A percentile compares a stretch with the other conserved stretches of the same genome.
phyloP scores from a whole-genome alignment of 805 yeast genomes.

The Monosporozyma servazzii region DNA sequence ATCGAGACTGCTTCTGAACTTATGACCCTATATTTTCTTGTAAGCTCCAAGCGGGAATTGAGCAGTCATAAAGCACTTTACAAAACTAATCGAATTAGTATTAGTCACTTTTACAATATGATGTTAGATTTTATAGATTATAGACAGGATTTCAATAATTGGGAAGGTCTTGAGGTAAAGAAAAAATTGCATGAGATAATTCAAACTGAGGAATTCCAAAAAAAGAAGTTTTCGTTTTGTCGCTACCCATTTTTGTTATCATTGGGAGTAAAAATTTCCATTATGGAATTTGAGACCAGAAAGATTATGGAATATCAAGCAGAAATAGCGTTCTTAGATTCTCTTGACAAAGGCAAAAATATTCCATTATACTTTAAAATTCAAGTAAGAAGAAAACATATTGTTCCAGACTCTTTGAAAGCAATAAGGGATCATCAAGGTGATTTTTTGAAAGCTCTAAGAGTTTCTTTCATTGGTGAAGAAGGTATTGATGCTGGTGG shows the following conservation, averaged over 20 bases:
- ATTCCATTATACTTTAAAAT: slow-evolving; percentile 63
- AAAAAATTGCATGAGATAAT: not conserved
- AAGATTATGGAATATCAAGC: slow-evolving; percentile 78
- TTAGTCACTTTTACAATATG: slow-evolving; percentile 52
- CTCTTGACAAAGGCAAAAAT: slow-evolving; percentile 52
- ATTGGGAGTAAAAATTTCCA: slow-evolving; percentile 70
- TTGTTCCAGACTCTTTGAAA: slow-evolving; percentile 68
- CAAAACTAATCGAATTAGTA: slow-evolving; percentile 24
- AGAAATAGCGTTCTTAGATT: slow-evolving; percentile 76
- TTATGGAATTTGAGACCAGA: slow-evolving; percentile 74
- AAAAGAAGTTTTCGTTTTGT: slow-evolving; percentile 45
- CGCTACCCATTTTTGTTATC: slow-evolving; percentile 77
- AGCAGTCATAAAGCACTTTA: slow-evolving; percentile 9
- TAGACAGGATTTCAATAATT: slow-evolving; percentile 70
- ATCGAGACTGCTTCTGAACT: slow-evolving; percentile 56
- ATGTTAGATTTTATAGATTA: slow-evolving; percentile 73
- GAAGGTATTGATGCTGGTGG: slow-evolving; percentile 98
- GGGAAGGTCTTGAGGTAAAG: slow-evolving; percentile 34
- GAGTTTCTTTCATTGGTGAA: slow-evolving; percentile 75
- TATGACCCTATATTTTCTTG: slow-evolving; percentile 45
- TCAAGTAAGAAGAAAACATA: slow-evolving; percentile 53
- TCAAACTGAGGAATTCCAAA: not conserved
- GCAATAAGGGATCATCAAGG: slow-evolving; percentile 45
- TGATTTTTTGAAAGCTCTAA: slow-evolving; percentile 64
- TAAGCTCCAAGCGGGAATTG: slow-evolving; percentile 31